phyloP scores from a whole-genome alignment of 371 early-diverging fungal genomes.

The Catenaria anguillulae region DNA sequence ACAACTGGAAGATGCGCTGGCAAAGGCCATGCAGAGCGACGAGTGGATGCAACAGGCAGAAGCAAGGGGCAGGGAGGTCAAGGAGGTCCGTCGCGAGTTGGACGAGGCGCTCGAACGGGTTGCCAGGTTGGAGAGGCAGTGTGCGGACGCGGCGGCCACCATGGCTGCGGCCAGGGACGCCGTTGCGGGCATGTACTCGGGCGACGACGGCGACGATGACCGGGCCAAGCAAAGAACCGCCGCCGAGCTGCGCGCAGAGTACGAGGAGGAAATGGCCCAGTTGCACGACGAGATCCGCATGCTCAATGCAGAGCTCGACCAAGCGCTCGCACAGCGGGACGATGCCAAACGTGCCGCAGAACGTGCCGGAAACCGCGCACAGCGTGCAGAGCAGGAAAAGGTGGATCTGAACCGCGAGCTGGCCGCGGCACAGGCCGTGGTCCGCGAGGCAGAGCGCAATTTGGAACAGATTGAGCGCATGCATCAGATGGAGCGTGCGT shows the following conservation, averaged over 20 bases:
- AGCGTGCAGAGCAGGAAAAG: background rate
- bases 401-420: background rate
- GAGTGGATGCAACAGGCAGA: background rate
- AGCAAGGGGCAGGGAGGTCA: background rate
- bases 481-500: background rate
- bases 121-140: background rate
- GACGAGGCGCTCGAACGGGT: background rate
- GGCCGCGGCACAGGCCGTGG: background rate
- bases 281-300: background rate
- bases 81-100: background rate
- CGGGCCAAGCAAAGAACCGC: background rate
- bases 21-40: background rate
- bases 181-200: background rate
- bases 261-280: background rate
- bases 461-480: background rate
- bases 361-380: background rate
- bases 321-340: background rate
- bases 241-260: background rate
- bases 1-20: background rate
- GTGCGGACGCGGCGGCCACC: background rate
- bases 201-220: background rate
- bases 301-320: background rate
- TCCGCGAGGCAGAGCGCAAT: background rate
- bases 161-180: background rate
- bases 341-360: background rate